phyloP scores from a whole-genome alignment of 1,284 basidiomycete genomes.

The Trametes pubescens region DNA sequence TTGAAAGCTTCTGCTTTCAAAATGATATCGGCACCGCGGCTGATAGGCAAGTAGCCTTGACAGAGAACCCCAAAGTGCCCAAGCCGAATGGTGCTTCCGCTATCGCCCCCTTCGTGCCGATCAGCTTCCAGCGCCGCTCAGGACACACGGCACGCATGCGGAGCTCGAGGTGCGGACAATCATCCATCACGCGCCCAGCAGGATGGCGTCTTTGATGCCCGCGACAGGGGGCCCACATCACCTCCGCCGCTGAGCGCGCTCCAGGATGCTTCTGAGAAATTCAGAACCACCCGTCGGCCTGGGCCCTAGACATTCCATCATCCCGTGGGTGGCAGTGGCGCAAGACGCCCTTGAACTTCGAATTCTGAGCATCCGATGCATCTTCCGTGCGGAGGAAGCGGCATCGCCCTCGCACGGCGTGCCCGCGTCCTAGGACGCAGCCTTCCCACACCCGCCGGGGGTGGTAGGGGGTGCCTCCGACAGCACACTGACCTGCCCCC shows the following conservation, averaged over 20 bases:
- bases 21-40: no score
- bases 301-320: neutral
- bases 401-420: no score
- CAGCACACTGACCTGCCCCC: neutral
- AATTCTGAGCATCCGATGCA: no score
- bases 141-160: no score
- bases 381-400: no score
- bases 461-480: no score
- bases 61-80: neutral
- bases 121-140: no score
- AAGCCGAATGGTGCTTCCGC: neutral
- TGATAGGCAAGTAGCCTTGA: neutral
- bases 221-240: neutral
- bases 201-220: neutral
- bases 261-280: neutral
- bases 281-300: no score
- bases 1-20: neutral
- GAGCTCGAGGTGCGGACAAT: no score
- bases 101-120: no score
- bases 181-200: neutral
- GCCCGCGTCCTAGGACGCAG: no score
- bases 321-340: neutral
- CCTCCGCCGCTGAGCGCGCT: neutral
- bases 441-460: no score
- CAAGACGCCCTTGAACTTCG: neutral